These are phyloP conservation scores for Chlamydomonas sp. DNA, from an alignment of 139 green algal genomes.

Conservation along the genomic window DNA sequence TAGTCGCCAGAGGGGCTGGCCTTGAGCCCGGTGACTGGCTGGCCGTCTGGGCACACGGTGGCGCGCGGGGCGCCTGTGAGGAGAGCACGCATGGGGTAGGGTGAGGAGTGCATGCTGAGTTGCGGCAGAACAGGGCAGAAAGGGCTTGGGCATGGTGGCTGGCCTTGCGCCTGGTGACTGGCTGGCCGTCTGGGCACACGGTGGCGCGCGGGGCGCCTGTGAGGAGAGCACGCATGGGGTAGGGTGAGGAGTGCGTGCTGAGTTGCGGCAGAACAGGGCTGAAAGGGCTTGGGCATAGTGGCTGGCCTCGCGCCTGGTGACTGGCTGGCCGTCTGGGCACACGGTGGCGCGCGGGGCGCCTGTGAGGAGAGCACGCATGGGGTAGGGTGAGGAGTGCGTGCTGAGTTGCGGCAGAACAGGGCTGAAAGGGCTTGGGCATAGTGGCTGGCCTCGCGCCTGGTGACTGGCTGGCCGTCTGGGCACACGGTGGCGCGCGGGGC, in stretches of 20 bases:
- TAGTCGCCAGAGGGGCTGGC: conserved; percentile 18
- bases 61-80: not conserved
- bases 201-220: not conserved
- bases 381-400: no score
- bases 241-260: no score
- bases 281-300: no score
- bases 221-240: no score
- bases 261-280: no score
- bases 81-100: no score
- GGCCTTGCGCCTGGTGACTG: conserved; percentile 6
- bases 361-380: no score
- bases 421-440: no score
- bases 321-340: conserved; percentile 13
- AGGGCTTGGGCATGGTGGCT: conserved; percentile 15
- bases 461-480: conserved; percentile 15
- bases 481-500: not conserved
- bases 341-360: not conserved
- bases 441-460: conserved; percentile 10
- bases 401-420: no score
- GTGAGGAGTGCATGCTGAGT: no score
- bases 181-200: conserved; percentile 13
- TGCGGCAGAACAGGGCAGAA: no score
- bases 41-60: conserved; percentile 14
- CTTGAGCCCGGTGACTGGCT: conserved; percentile 8
- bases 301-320: conserved; percentile 7